Percentiles rank a stretch among this genome's conserved stretches.
These are phyloP conservation scores for Microascus cirrosus DNA, from an alignment of 2,329 filamentous ascomycete species.

Conservation along the genomic window DNA sequence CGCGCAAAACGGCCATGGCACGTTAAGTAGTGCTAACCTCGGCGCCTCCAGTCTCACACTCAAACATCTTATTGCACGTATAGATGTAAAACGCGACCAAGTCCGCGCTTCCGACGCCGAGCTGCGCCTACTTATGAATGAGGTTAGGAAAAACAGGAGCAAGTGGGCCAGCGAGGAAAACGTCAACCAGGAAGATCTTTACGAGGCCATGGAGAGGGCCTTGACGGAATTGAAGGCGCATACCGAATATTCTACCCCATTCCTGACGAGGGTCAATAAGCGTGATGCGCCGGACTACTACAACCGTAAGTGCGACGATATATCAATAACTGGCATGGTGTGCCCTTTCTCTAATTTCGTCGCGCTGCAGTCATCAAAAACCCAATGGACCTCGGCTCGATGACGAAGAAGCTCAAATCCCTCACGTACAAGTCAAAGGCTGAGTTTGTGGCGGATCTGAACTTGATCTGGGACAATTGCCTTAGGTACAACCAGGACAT, in stretches of 20 bases:
- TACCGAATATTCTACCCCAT: conserved; percentile 95
- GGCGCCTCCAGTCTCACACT: conserved; percentile 91
- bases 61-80: conserved; percentile 92
- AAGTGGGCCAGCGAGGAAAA: conserved; percentile 99
- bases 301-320: conserved; percentile 50
- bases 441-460: conserved; percentile 88
- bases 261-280: conserved; percentile 90
- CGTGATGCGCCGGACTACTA: conserved; percentile 95
- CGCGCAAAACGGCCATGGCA: conserved; percentile 48
- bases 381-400: conserved; percentile 93
- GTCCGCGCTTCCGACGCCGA: conserved; percentile 90
- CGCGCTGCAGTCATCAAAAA: conserved; percentile 70
- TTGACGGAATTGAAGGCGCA: conserved; percentile 94
- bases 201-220: conserved; percentile 94
- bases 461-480: conserved; percentile 95
- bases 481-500: conserved; percentile 90
- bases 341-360: conserved; percentile 11
- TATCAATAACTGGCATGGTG: neutral
- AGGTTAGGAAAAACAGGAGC: conserved; percentile 93
- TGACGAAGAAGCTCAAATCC: conserved; percentile 94
- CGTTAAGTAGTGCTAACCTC: conserved; percentile 84
- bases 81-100: conserved; percentile 83
- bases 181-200: conserved; percentile 93
- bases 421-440: conserved; percentile 77
- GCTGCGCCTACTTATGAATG: conserved; percentile 84